Conservation (phyloP, 1,284 basidiomycete species). For the Microbotryum violaceum region DNA sequence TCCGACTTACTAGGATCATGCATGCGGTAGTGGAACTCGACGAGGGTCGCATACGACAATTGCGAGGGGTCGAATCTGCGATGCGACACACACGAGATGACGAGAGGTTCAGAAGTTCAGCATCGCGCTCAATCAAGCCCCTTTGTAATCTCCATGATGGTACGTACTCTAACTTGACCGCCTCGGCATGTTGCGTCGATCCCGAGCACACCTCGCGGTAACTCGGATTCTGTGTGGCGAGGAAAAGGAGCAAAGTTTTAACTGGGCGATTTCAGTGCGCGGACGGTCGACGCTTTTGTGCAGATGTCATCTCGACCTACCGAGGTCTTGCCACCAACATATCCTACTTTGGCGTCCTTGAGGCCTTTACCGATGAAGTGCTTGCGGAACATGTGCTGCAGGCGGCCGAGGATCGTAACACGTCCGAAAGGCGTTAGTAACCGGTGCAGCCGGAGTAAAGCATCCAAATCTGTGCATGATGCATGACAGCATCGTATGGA, state of each 20-base stretch:
- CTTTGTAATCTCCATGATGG: slow-evolving; percentile 31
- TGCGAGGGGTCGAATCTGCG: slow-evolving; percentile 13
- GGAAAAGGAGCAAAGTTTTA: not conserved
- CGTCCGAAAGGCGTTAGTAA: no score
- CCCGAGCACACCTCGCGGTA: slow-evolving; percentile 77
- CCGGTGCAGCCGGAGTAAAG: no score
- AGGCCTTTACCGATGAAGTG: slow-evolving; percentile 21
- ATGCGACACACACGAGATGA: not conserved
- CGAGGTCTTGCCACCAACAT: slow-evolving; percentile 29
- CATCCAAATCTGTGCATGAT: accelerated
- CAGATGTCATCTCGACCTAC: not conserved
- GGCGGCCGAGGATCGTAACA: not conserved
- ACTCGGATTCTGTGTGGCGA: slow-evolving; percentile 34
- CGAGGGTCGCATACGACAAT: slow-evolving; percentile 27
- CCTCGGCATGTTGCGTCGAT: slow-evolving; percentile 80
- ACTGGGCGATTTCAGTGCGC: not conserved
- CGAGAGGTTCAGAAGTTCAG: not conserved
- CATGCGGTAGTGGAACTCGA: slow-evolving; percentile 68
- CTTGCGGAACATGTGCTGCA: slow-evolving; percentile 33
- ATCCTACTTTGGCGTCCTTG: slow-evolving; percentile 34
- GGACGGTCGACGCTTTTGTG: not conserved
- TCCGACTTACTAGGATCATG: slow-evolving; percentile 74
- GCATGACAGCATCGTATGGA: no score
- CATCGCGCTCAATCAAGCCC: slow-evolving; percentile 54
- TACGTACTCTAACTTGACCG: slow-evolving; percentile 75